These are phyloP conservation scores for Backusella parvicylindrica DNA, from an alignment of 192 early-diverging fungal species.

Conservation along the genomic window DNA sequence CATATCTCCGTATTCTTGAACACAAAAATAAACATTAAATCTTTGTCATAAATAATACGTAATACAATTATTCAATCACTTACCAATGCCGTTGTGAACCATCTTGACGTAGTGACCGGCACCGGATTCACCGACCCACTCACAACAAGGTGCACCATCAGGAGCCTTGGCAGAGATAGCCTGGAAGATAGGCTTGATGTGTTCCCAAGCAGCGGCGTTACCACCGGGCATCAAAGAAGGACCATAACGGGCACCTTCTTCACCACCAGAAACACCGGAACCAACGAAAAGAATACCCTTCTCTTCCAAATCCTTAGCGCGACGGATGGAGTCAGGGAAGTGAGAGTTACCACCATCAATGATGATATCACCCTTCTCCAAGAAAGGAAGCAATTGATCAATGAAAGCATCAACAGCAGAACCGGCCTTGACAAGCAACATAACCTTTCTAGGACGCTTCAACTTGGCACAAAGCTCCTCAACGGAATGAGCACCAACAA, in stretches of 20 bases:
- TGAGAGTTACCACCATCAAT: slow-evolving; percentile 99
- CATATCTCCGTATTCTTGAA: slow-evolving; percentile 93
- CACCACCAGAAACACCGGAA: slow-evolving; percentile 97
- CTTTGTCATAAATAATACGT: neutral
- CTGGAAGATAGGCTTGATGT: slow-evolving; percentile 96
- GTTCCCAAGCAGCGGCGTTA: slow-evolving; percentile 87
- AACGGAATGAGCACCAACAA: slow-evolving; percentile 92
- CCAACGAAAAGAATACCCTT: slow-evolving; percentile 96
- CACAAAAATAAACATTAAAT: slow-evolving; percentile 1
- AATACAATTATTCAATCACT: neutral
- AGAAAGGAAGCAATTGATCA: slow-evolving; percentile 79
- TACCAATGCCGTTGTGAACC: slow-evolving; percentile 98
- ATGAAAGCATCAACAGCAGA: slow-evolving; percentile 94
- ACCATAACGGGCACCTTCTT: slow-evolving; percentile 96
- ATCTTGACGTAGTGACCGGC: slow-evolving; percentile 99
- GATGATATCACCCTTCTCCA: slow-evolving; percentile 92
- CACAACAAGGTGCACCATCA: slow-evolving; percentile 90
- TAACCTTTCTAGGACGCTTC: slow-evolving; percentile 95
- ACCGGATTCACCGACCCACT: slow-evolving; percentile 98
- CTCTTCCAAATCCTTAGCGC: slow-evolving; percentile 81
- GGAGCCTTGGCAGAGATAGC: slow-evolving; percentile 87
- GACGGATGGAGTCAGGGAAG: slow-evolving; percentile 93
- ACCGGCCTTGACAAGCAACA: slow-evolving; percentile 98
- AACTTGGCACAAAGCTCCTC: slow-evolving; percentile 93
- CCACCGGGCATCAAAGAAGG: slow-evolving; percentile 98